These are phyloP conservation scores for Aspergillus ibericus DNA, from an alignment of 2,329 filamentous ascomycete species.

Conservation along the genomic window DNA sequence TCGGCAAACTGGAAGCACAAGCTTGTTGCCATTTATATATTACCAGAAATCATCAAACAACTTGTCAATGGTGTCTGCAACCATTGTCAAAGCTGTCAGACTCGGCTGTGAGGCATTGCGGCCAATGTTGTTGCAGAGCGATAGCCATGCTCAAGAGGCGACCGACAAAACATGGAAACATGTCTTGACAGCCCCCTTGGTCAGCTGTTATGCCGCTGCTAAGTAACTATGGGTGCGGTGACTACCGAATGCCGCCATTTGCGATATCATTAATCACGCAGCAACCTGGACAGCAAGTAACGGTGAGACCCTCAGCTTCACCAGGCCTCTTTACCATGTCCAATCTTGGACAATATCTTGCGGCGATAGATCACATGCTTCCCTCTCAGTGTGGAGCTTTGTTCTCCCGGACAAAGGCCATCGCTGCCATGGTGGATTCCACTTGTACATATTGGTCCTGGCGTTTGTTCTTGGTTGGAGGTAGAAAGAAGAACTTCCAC, in stretches of 20 bases:
- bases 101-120: background rate
- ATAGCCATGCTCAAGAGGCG: background rate
- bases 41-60: background rate
- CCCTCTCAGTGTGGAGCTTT: background rate
- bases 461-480: background rate
- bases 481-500: background rate
- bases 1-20: background rate
- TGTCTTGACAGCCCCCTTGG: background rate
- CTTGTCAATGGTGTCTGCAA: background rate
- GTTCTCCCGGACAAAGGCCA: background rate
- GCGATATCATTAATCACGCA: background rate
- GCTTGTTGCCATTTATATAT: background rate
- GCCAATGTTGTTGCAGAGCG: background rate
- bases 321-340: constrained; percentile 2
- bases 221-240: background rate
- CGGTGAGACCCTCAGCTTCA: background rate
- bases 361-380: constrained; percentile 5
- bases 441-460: background rate
- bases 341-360: constrained; percentile 2
- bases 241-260: background rate
- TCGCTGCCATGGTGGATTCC: background rate
- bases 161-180: background rate
- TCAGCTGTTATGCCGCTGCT: background rate
- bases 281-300: constrained; percentile 2
- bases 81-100: background rate